These are phyloP conservation scores for Allium sativum DNA, from an alignment of 106 monocot species.

Conservation along the genomic window DNA sequence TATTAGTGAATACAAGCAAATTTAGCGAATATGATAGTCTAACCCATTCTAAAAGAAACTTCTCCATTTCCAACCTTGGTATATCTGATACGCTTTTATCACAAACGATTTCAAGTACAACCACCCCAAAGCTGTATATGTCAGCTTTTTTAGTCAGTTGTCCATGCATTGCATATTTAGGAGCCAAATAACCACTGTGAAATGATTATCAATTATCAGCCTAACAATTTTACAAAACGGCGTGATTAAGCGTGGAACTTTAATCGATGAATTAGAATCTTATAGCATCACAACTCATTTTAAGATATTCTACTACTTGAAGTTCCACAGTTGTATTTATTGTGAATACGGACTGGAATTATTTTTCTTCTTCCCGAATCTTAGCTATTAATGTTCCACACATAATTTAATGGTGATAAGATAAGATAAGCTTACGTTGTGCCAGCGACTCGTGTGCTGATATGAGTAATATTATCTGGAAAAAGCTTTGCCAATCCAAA, in stretches of 20 bases:
- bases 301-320: not conserved
- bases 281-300: not conserved
- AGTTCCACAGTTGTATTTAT: too few relatives aligned
- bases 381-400: too few relatives aligned
- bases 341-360: not conserved
- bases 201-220: not conserved
- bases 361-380: not conserved
- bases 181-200: conserved; percentile 73
- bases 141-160: conserved; percentile 83
- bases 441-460: conserved; percentile 77
- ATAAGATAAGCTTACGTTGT: conserved; percentile 40
- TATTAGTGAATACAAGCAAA: not conserved
- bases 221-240: not conserved
- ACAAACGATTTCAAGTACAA: conserved; percentile 64
- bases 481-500: conserved; percentile 76
- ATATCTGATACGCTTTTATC: conserved; percentile 48
- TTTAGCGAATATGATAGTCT: conserved; percentile 1
- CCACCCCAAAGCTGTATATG: conserved; percentile 76
- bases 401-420: too few relatives aligned
- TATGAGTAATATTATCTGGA: conserved; percentile 65
- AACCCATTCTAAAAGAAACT: conserved; percentile 65
- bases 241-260: too few relatives aligned
- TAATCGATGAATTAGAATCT: not conserved
- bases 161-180: conserved; percentile 74
- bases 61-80: conserved; percentile 14